A percentile compares a stretch with the other conserved stretches of the same genome.
phyloP scores from a whole-genome alignment of 495 filamentous ascomycete genomes.

The Aspergillus bertholletiae region DNA sequence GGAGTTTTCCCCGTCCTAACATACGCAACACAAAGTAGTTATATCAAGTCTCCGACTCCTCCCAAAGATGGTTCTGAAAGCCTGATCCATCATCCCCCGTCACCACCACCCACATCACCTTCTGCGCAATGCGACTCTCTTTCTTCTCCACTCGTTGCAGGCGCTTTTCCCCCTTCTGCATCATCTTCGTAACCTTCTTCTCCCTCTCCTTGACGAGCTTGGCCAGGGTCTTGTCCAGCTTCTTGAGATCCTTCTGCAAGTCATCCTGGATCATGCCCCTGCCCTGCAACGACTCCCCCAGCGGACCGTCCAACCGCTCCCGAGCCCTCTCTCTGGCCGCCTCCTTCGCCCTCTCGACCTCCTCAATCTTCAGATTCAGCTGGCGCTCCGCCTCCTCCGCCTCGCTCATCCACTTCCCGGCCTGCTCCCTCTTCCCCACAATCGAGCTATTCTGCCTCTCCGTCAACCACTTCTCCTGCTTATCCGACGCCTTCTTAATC shows the following conservation, averaged over 20 bases:
- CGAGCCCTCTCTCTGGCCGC: background rate
- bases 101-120: constrained; percentile 14
- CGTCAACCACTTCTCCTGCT: constrained; percentile 8
- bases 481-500: constrained; percentile 15
- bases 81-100: constrained; percentile 10
- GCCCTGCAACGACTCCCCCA: constrained; percentile 11
- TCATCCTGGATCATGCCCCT: constrained; percentile 8
- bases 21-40: background rate
- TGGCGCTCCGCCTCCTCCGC: constrained; percentile 3
- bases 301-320: constrained; percentile 6
- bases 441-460: constrained; percentile 5
- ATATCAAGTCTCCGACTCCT: constrained; percentile 5
- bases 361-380: constrained; percentile 3
- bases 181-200: constrained; percentile 1
- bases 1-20: background rate
- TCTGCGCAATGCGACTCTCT: constrained; percentile 14
- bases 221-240: constrained; percentile 8
- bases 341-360: constrained; percentile 4
- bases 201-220: constrained; percentile 10
- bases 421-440: constrained; percentile 7
- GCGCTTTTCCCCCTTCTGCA: constrained; percentile 4
- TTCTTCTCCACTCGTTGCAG: constrained; percentile 10
- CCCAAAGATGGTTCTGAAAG: constrained; percentile 11
- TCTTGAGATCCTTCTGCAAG: constrained; percentile 14
- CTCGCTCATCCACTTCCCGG: background rate